Conservation (phyloP, 2,329 filamentous ascomycete genomes). For the Diaporthe velutina region DNA sequence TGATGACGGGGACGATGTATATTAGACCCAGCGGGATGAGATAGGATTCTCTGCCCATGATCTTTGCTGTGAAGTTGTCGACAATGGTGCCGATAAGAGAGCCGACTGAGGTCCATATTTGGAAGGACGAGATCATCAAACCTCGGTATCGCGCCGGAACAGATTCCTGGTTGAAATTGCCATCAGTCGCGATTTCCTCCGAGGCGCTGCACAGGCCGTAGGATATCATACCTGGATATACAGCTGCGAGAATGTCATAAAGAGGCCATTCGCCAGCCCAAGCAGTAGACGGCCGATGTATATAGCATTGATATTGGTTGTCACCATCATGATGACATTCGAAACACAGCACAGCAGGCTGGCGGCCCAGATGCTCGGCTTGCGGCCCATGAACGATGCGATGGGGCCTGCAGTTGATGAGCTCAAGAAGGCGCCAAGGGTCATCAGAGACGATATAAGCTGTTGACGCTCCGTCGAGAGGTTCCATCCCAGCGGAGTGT, state of each 20-base stretch:
- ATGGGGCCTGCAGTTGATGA: slow-evolving; percentile 56
- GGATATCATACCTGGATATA: slow-evolving; percentile 48
- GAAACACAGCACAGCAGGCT: slow-evolving; percentile 62
- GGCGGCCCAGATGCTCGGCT: slow-evolving; percentile 57
- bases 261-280: slow-evolving; percentile 68
- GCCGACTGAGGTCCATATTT: slow-evolving; percentile 58
- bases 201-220: background rate
- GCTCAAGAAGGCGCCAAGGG: slow-evolving; percentile 60
- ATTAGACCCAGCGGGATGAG: slow-evolving; percentile 57
- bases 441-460: slow-evolving; percentile 63
- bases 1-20: slow-evolving; percentile 53
- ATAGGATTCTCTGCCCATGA: slow-evolving; percentile 53
- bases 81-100: slow-evolving; percentile 61
- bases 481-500: slow-evolving; percentile 57
- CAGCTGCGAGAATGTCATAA: slow-evolving; percentile 65
- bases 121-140: slow-evolving; percentile 58
- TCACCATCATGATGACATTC: slow-evolving; percentile 71
- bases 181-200: background rate
- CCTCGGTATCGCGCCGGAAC: slow-evolving; percentile 59
- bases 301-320: slow-evolving; percentile 63
- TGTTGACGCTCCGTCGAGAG: slow-evolving; percentile 59
- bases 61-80: slow-evolving; percentile 60
- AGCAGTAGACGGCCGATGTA: slow-evolving; percentile 68
- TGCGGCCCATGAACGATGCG: slow-evolving; percentile 50
- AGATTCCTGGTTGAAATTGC: slow-evolving; percentile 21